Conservation (phyloP, 768 basidiomycete genomes). For the Tephrocybe rancida region DNA sequence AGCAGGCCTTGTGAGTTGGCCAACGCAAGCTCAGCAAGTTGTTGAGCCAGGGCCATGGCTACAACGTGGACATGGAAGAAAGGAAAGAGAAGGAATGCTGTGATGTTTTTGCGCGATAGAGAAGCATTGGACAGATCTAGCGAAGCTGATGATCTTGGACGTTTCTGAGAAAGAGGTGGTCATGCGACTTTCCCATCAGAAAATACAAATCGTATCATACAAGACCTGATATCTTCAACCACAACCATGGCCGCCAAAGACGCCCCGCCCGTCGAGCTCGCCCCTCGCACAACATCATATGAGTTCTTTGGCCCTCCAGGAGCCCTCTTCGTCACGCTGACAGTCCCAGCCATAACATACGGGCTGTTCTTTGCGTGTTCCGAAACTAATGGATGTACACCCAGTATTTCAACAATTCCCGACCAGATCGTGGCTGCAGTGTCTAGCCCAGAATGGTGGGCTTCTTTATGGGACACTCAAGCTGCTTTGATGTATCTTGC, state of each 20-base stretch:
- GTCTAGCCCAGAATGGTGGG: slow-evolving; percentile 63
- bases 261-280: slow-evolving; percentile 35
- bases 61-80: slow-evolving; percentile 21
- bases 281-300: slow-evolving; percentile 71
- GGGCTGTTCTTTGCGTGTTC: slow-evolving; percentile 79
- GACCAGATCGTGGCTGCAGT: slow-evolving; percentile 49
- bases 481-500: slow-evolving; percentile 75
- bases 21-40: slow-evolving; percentile 67
- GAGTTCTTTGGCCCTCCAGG: slow-evolving; percentile 87
- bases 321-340: slow-evolving; percentile 67
- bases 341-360: slow-evolving; percentile 73
- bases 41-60: slow-evolving; percentile 55
- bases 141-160: slow-evolving; percentile 15
- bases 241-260: slow-evolving; percentile 27
- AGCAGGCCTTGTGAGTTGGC: slow-evolving; percentile 70
- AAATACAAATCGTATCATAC: slow-evolving; percentile 14
- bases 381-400: slow-evolving; percentile 71
- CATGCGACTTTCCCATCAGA: slow-evolving; percentile 15
- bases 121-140: slow-evolving; percentile 11
- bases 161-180: neutral
- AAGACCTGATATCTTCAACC: slow-evolving; percentile 12
- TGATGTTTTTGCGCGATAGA: neutral
- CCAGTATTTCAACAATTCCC: slow-evolving; percentile 42
- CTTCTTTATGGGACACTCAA: slow-evolving; percentile 78
- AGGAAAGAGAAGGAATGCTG: neutral